Evolutionary conservation across 2,329 filamentous ascomycete genomes (phyloP).

Genomic region (Claviceps citrina): DNA sequence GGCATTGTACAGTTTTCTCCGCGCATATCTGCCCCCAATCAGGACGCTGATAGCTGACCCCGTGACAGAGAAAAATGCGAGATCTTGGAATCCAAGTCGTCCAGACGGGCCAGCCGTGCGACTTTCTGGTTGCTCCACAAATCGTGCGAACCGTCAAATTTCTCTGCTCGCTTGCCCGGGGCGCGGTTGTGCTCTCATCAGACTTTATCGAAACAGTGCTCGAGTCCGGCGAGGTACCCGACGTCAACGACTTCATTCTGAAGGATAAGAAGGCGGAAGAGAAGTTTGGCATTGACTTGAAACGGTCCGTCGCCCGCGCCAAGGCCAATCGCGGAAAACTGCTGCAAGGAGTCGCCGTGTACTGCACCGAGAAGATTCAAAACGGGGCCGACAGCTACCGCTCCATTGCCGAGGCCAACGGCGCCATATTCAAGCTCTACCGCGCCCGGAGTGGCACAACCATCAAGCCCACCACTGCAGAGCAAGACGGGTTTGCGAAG

Average conservation of each 20-base stretch:
- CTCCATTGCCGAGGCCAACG: constrained; percentile 75
- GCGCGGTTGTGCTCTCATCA: constrained; percentile 60
- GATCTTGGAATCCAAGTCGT: constrained; percentile 70
- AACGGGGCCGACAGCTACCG: constrained; percentile 76
- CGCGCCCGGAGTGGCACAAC: constrained; percentile 54
- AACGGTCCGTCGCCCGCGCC: constrained; percentile 53
- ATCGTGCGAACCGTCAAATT: constrained; percentile 90
- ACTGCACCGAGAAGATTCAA: constrained; percentile 65
- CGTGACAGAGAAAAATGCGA: constrained; percentile 56
- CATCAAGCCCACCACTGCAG: constrained; percentile 48
- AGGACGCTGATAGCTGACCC: constrained; percentile 9
- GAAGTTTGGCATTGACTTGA: constrained; percentile 52
- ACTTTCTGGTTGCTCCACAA: constrained; percentile 74
- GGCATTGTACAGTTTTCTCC: not conserved
- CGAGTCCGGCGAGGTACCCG: constrained; percentile 47
- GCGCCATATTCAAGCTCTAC: constrained; percentile 67
- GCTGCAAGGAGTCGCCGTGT: constrained; percentile 61
- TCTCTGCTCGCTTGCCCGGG: constrained; percentile 68
- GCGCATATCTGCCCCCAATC: too few relatives aligned
- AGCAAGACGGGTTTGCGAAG: constrained; percentile 44
- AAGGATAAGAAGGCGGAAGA: constrained; percentile 59
- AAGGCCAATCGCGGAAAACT: constrained; percentile 62
- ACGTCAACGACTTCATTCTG: constrained; percentile 51
- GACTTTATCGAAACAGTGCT: constrained; percentile 68
- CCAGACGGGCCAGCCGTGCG: constrained; percentile 58